Evolutionary conservation across 805 yeast genomes (phyloP).

Genomic region (Ascoidea tarda): DNA sequence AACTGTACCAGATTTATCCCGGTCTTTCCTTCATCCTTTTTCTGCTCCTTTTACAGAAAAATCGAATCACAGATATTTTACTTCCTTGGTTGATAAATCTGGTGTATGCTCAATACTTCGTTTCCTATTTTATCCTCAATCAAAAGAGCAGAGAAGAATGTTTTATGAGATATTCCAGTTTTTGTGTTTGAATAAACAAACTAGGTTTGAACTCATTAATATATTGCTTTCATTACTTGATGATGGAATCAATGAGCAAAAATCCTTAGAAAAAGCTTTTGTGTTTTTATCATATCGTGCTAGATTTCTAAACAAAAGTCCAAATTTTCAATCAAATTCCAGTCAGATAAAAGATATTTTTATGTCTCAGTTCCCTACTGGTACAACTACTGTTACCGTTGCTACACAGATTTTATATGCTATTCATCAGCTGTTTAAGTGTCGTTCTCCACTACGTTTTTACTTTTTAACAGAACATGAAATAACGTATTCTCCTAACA

Average conservation of each 20-base stretch:
- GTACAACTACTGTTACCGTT: conserved; percentile 53
- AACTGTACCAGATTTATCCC: too few relatives aligned
- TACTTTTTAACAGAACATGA: conserved; percentile 76
- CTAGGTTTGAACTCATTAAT: conserved; percentile 60
- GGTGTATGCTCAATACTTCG: conserved; percentile 67
- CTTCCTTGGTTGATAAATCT: conserved; percentile 59
- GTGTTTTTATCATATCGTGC: conserved; percentile 40
- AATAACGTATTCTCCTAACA: conserved; percentile 21
- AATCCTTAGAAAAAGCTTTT: conserved; percentile 48
- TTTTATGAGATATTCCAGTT: conserved; percentile 53
- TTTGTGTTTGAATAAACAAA: conserved; percentile 65
- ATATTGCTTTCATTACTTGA: conserved; percentile 53
- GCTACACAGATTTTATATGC: conserved; percentile 72
- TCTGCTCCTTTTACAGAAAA: neutral
- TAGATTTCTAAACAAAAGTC: conserved; percentile 12
- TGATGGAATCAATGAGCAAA: conserved; percentile 57
- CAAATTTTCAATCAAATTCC: neutral
- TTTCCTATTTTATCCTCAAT: conserved; percentile 60
- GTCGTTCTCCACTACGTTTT: conserved; percentile 51
- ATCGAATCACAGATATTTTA: conserved; percentile 19
- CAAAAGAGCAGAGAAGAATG: conserved; percentile 43
- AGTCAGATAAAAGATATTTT: conserved; percentile 5
- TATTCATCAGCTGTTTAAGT: conserved; percentile 53
- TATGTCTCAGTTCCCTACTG: conserved; percentile 30
- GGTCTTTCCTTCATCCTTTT: too few relatives aligned